A percentile compares a stretch with the other conserved stretches of the same genome.
phyloP scores from a whole-genome alignment of 768 basidiomycete genomes.

The Panaeolus cyanescens region DNA sequence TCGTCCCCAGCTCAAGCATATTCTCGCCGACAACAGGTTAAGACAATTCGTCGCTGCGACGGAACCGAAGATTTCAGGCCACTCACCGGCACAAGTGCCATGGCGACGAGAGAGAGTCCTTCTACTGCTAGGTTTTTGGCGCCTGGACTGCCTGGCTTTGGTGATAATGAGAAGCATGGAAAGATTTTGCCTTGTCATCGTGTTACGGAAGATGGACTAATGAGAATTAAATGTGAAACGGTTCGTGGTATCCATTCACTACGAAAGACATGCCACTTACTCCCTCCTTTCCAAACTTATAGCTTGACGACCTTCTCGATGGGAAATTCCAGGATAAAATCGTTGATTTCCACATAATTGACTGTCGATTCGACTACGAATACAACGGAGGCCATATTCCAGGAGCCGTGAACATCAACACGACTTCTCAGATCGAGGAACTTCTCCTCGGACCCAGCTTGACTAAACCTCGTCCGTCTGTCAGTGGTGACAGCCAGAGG shows the following conservation, averaged over 20 bases:
- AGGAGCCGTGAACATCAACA: constrained; percentile 91
- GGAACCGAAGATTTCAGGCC: constrained; percentile 82
- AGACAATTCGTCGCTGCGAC: constrained; percentile 77
- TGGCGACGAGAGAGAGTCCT: constrained; percentile 57
- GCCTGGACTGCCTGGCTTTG: constrained; percentile 80
- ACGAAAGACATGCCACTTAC: too few species aligned
- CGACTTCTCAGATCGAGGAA: constrained; percentile 75
- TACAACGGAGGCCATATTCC: constrained; percentile 91
- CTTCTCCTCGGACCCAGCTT: constrained; percentile 64
- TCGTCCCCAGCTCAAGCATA: constrained; percentile 85
- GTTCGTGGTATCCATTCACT: constrained; percentile 53
- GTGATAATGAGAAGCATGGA: constrained; percentile 90
- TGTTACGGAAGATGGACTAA: constrained; percentile 93
- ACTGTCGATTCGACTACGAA: constrained; percentile 98
- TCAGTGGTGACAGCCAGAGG: constrained; percentile 70
- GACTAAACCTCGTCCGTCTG: constrained; percentile 62
- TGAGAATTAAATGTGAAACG: constrained; percentile 82
- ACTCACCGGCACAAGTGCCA: constrained; percentile 64
- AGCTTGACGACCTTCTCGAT: constrained; percentile 80
- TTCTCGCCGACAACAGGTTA: constrained; percentile 73
- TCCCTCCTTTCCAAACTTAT: too few species aligned
- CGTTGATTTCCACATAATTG: constrained; percentile 77
- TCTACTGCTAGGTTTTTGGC: constrained; percentile 51
- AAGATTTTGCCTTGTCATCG: constrained; percentile 94
- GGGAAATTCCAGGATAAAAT: constrained; percentile 72